Evolutionary conservation across 352 stramenopile genomes (phyloP).

Genomic region (Globisporangium camurandrum): DNA sequence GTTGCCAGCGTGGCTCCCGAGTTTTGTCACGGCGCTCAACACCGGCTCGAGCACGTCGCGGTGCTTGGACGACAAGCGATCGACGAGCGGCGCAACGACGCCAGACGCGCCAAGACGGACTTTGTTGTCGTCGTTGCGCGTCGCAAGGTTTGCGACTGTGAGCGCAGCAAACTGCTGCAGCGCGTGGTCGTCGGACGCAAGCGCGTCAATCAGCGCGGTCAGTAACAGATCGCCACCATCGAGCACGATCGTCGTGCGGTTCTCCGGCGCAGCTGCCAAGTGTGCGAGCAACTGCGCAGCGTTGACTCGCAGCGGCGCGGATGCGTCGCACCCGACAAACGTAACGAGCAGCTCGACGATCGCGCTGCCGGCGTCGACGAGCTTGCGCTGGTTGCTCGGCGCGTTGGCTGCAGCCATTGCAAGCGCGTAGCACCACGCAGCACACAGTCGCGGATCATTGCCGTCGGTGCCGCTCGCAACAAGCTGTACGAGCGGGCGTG

Average conservation of each 20-base stretch:
- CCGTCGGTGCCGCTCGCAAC: slow-evolving; percentile 6
- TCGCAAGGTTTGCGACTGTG: slow-evolving; percentile 45
- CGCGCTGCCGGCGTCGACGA: slow-evolving; percentile 21
- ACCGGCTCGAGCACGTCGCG: slow-evolving; percentile 65
- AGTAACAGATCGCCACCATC: slow-evolving; percentile 33
- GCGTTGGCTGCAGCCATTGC: slow-evolving; percentile 32
- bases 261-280: slow-evolving; percentile 36
- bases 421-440: slow-evolving; percentile 38
- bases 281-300: slow-evolving; percentile 37
- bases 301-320: slow-evolving; percentile 20
- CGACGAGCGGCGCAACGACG: slow-evolving; percentile 32
- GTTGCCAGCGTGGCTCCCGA: slow-evolving; percentile 64
- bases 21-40: slow-evolving; percentile 51
- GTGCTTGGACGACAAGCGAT: slow-evolving; percentile 62
- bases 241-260: slow-evolving; percentile 32
- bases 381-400: slow-evolving; percentile 39
- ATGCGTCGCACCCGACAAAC: slow-evolving; percentile 14
- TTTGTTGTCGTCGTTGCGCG: slow-evolving; percentile 59
- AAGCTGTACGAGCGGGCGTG: slow-evolving; percentile 25
- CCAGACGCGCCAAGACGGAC: slow-evolving; percentile 42
- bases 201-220: slow-evolving; percentile 19
- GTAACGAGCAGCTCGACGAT: slow-evolving; percentile 31
- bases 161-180: slow-evolving; percentile 53
- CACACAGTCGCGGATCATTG: slow-evolving; percentile 29
- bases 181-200: slow-evolving; percentile 48